Conservation (phyloP, 1,139 yeast species). For the Kurtzmaniella quercitrusa region DNA sequence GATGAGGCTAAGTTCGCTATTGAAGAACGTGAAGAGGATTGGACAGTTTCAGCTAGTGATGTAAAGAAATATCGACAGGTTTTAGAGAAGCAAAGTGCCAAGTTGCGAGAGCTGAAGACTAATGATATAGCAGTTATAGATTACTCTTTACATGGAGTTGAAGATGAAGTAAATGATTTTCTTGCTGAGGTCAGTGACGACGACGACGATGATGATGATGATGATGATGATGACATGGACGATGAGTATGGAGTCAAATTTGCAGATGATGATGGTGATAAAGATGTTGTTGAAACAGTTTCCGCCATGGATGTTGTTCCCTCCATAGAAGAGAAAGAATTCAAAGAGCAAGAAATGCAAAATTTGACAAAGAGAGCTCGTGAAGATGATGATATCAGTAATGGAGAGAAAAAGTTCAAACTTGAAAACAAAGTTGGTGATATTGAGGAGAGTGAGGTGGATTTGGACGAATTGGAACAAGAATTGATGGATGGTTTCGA, state of each 20-base stretch:
- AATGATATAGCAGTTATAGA: slow-evolving; percentile 31
- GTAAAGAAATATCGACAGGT: slow-evolving; percentile 39
- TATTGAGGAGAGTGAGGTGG: slow-evolving; percentile 15
- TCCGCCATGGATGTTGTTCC: background rate
- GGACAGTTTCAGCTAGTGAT: slow-evolving; percentile 41
- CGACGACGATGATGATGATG: slow-evolving; percentile 36
- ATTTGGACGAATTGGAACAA: slow-evolving; percentile 40
- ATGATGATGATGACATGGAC: slow-evolving; percentile 28
- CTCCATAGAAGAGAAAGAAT: background rate
- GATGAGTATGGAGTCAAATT: slow-evolving; percentile 19
- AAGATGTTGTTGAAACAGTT: slow-evolving; percentile 9
- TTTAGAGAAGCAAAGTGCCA: slow-evolving; percentile 19
- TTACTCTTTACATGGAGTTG: slow-evolving; percentile 51
- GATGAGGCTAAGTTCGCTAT: slow-evolving; percentile 61
- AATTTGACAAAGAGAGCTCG: background rate
- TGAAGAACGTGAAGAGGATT: slow-evolving; percentile 37
- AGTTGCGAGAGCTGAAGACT: slow-evolving; percentile 15
- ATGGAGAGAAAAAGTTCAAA: background rate
- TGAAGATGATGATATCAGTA: slow-evolving; percentile 2
- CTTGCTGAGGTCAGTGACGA: slow-evolving; percentile 53
- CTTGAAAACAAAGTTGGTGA: slow-evolving; percentile 6
- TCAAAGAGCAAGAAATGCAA: background rate
- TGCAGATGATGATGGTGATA: slow-evolving; percentile 24
- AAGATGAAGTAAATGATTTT: slow-evolving; percentile 58
- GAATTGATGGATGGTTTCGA: slow-evolving; percentile 46